A percentile compares a stretch with the other conserved stretches of the same genome.
Conservation (phyloP, 2,329 filamentous ascomycete genomes). For the Lachnum nothofagi region DNA sequence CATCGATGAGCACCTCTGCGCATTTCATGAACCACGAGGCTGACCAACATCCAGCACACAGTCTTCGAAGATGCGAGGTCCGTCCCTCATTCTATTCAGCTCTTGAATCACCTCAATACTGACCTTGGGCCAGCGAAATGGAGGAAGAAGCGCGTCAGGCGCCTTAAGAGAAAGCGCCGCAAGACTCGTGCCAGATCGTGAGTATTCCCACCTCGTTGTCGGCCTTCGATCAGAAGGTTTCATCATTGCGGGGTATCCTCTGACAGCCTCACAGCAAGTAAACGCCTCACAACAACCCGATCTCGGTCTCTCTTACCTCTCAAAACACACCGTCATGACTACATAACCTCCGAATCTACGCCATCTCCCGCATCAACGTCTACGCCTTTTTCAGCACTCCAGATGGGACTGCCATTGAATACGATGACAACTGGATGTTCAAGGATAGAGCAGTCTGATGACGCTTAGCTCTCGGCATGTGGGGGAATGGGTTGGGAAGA, state of each 20-base stretch:
- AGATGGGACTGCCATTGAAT: slow-evolving; percentile 29
- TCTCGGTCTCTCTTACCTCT: slow-evolving; percentile 36
- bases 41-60: background rate
- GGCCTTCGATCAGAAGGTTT: background rate
- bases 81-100: too few relatives aligned
- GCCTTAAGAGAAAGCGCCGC: slow-evolving; percentile 99
- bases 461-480: slow-evolving; percentile 34
- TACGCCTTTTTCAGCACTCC: slow-evolving; percentile 34
- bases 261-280: slow-evolving; percentile 37
- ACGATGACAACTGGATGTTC: slow-evolving; percentile 31
- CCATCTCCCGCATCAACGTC: slow-evolving; percentile 35
- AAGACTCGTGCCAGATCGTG: slow-evolving; percentile 98
- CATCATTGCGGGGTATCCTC: slow-evolving; percentile 3
- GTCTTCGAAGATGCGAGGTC: slow-evolving; percentile 53
- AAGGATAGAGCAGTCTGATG: slow-evolving; percentile 33
- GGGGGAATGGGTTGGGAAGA: slow-evolving; percentile 31
- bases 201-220: slow-evolving; percentile 39
- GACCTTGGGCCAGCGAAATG: slow-evolving; percentile 66
- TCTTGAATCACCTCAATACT: too few relatives aligned
- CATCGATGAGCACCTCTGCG: background rate
- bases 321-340: slow-evolving; percentile 34
- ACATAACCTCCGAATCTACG: slow-evolving; percentile 30
- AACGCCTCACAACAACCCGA: slow-evolving; percentile 39
- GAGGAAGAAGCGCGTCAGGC: slow-evolving; percentile 99
- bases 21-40: background rate